Percentiles rank a stretch among this genome's conserved stretches.
phyloP scores from a whole-genome alignment of 768 basidiomycete species.

The Amylocystis lapponica region DNA sequence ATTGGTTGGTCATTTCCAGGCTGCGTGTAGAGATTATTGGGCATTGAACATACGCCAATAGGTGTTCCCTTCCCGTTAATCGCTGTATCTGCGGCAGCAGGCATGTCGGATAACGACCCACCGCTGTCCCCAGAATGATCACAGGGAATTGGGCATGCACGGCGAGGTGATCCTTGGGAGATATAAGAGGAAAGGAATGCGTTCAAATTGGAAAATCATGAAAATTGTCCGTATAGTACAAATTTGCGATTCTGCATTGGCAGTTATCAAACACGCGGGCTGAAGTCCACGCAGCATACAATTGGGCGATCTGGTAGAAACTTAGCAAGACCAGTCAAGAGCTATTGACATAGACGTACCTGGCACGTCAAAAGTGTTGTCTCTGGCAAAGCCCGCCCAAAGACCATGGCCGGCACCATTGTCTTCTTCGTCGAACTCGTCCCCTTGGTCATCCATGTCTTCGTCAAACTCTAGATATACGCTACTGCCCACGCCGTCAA shows the following conservation, averaged over 20 bases:
- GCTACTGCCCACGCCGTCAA: background rate
- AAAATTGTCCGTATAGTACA: too few relatives aligned
- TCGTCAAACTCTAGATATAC: background rate
- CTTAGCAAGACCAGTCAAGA: too few relatives aligned
- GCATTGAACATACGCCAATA: background rate
- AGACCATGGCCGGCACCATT: background rate
- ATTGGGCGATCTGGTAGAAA: background rate
- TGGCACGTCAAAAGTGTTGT: background rate
- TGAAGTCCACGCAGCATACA: conserved; percentile 12
- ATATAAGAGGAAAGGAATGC: too few relatives aligned
- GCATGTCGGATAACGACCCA: background rate
- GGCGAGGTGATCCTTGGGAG: too few relatives aligned
- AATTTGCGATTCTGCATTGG: too few relatives aligned
- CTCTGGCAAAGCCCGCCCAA: background rate
- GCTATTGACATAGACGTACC: background rate
- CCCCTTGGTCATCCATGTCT: background rate
- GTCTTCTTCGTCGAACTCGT: background rate
- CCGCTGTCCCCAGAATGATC: too few relatives aligned
- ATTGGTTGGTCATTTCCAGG: conserved; percentile 33
- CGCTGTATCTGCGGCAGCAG: background rate
- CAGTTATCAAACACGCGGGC: too few relatives aligned
- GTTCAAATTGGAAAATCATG: too few relatives aligned
- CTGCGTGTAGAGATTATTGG: background rate
- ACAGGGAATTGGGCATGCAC: too few relatives aligned
- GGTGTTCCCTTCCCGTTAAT: background rate